Evolutionary conservation across 169 alveolate genomes (phyloP).

Genomic region (Eimeria sp.): DNA sequence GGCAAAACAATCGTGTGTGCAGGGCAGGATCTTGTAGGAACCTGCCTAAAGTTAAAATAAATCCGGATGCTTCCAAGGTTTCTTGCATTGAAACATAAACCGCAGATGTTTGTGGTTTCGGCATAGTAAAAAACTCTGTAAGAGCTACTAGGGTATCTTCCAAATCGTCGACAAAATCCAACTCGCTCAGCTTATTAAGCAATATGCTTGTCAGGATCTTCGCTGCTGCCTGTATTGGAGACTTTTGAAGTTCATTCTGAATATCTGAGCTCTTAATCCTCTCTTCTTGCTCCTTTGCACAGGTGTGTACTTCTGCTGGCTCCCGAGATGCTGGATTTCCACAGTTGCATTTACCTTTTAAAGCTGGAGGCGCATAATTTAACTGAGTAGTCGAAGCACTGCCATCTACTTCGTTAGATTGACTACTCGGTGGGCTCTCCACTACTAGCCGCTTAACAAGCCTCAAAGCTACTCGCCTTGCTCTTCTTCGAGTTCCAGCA

Average conservation of each 20-base stretch:
- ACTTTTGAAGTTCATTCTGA: not conserved
- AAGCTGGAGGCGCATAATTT: not conserved
- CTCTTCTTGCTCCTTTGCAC: not conserved
- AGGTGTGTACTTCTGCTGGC: not conserved
- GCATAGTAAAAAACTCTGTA: conserved; percentile 2
- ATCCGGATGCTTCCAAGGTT: not conserved
- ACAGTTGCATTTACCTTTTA: not conserved
- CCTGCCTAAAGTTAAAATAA: not conserved
- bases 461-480: conserved; percentile 31
- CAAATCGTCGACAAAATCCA: not conserved
- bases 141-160: conserved; percentile 46
- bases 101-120: not conserved
- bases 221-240: conserved; percentile 45
- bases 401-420: not conserved
- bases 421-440: not conserved
- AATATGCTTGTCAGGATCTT: conserved; percentile 16
- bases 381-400: not conserved
- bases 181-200: not conserved
- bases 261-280: not conserved
- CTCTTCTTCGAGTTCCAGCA: not conserved
- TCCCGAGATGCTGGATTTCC: not conserved
- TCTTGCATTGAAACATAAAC: not conserved
- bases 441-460: conserved; percentile 17
- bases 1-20: conserved; percentile 45
- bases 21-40: not conserved